Base-by-base conservation (phyloP, 2,329 filamentous ascomycete species). In the Alternaria alternata region DNA sequence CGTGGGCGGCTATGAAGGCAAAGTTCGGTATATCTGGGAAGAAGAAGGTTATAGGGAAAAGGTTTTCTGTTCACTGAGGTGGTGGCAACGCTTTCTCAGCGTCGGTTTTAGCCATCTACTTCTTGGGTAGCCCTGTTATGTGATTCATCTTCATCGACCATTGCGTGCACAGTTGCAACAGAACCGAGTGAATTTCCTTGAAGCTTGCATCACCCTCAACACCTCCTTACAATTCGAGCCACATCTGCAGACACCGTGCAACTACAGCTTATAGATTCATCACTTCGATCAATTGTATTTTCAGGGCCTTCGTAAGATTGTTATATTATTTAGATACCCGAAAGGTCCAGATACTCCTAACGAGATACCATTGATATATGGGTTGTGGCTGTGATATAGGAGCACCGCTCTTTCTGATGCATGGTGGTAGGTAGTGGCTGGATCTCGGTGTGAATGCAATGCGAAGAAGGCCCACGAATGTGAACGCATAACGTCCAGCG, bases 1-100 rank as follows among this genome's bases (percentile, higher is more conserved):
- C 43, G 16, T 65, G 62, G 54, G 22, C 43, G 7, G 36, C 41
- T 20, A 54, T 59, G 42, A 65, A 55, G 52, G 43, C 51, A n/a
- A 55, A 36, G 26, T 54, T 58, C 54, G 42, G 51, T 7, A 8
- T 20, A 18, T 38, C 28, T 12, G 22, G 32, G 32, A 32, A 16
- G 11, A 41, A 32, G 26, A 51, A 41, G 11, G 20, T 34, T 14
- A 24, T 36, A 38, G 20, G 20, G n/a, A 51, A 59, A 43, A 20
- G 51, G 3, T 51, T 39, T 39, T 58, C 55, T 41, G 11, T 47
- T 32, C 6, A 42, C 18, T 58, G 24, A 42, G 36, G 51, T 14
- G 32, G 30, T 38, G 20, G n/a, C 18, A 34, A 30, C 24, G 12
- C 24, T 16, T 5, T 2, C 24, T 51, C 24, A 12, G 22, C 14